These are phyloP conservation scores for Penicillium pulvis DNA, from an alignment of 495 filamentous ascomycete genomes.

Conservation along the genomic window DNA sequence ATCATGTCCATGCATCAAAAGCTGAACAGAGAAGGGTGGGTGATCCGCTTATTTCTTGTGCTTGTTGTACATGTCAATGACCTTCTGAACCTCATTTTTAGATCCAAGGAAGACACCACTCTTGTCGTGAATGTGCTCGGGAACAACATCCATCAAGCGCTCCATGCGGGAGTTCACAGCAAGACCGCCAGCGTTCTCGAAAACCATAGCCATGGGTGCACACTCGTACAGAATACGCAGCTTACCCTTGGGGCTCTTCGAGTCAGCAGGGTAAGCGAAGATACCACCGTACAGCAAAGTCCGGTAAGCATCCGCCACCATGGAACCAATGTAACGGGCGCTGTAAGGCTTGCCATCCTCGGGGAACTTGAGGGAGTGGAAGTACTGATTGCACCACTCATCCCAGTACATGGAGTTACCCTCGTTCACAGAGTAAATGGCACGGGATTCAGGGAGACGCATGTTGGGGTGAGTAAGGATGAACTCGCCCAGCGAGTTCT, in stretches of 20 bases:
- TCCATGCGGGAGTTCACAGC: constrained; percentile 87
- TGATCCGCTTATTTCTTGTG: constrained; percentile 37
- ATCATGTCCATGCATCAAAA: constrained; percentile 9
- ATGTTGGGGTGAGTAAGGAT: constrained; percentile 97
- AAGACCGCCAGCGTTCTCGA: constrained; percentile 96
- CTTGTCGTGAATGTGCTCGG: constrained; percentile 92
- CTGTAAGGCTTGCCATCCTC: constrained; percentile 85
- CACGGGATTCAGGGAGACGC: constrained; percentile 73
- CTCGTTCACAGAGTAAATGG: constrained; percentile 98
- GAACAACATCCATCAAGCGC: constrained; percentile 86
- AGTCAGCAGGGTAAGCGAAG: constrained; percentile 96
- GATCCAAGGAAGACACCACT: constrained; percentile 96
- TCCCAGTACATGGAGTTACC: constrained; percentile 97
- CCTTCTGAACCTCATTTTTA: constrained; percentile 92
- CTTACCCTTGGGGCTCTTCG: constrained; percentile 98
- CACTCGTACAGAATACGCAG: constrained; percentile 97
- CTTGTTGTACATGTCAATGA: constrained; percentile 65
- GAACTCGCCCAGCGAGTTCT: constrained; percentile 95
- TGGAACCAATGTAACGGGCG: constrained; percentile 91
- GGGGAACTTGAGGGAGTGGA: constrained; percentile 82
- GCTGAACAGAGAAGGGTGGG: background rate
- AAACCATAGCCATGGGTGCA: constrained; percentile 98
- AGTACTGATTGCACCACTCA: constrained; percentile 82
- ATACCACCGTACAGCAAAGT: constrained; percentile 94
- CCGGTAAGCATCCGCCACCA: constrained; percentile 98